A percentile compares a stretch with the other conserved stretches of the same genome.
Conservation (phyloP, 352 stramenopile genomes). For the Phytopythium delawarense region DNA sequence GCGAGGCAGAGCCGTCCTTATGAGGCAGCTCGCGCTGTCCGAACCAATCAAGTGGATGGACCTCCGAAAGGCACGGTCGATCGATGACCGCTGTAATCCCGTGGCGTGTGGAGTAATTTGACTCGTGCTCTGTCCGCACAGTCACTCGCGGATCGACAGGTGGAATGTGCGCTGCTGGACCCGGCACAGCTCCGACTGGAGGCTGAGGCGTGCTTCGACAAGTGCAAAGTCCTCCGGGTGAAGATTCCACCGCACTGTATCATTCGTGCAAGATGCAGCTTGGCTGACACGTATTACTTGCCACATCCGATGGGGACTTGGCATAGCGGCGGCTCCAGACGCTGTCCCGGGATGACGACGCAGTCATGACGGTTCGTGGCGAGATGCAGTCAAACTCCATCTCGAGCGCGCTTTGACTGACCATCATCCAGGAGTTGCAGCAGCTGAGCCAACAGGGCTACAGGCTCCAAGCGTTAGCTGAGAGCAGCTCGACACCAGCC, state of each 20-base stretch:
- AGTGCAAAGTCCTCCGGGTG: constrained; percentile 30
- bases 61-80: constrained; percentile 17
- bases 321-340: background rate
- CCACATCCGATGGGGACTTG: background rate
- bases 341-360: background rate
- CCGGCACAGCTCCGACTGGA: constrained; percentile 20
- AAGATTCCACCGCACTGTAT: background rate
- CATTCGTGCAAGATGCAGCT: background rate
- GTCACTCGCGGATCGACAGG: constrained; percentile 22
- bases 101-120: background rate
- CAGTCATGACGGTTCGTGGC: background rate
- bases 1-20: background rate
- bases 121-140: background rate
- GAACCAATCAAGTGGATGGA: constrained; percentile 10
- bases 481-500: constrained; percentile 10
- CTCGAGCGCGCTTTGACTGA: background rate
- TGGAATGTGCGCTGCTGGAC: constrained; percentile 27
- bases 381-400: background rate
- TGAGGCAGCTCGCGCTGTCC: background rate
- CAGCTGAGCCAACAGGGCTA: constrained; percentile 51
- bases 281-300: background rate
- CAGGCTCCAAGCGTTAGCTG: constrained; percentile 36
- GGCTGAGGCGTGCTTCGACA: constrained; percentile 29
- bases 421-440: constrained; percentile 25
- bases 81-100: background rate